phyloP scores from a whole-genome alignment of 129 eudicot species.

The Escallonia herrerae region DNA sequence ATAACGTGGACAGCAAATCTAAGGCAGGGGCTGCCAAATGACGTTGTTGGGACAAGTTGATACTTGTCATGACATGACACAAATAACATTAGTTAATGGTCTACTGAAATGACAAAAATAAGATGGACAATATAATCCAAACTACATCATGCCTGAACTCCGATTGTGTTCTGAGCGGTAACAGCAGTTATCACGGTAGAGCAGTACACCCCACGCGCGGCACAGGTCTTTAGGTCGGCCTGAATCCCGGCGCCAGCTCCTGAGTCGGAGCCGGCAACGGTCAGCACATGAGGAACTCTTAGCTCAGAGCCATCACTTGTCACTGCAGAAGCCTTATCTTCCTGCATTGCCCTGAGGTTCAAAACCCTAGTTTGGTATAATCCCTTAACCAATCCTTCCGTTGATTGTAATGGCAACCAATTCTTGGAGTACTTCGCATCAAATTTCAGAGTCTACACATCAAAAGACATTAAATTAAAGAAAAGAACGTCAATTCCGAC shows the following conservation, averaged over 20 bases:
- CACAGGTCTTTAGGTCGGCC: conserved; percentile 88
- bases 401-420: conserved; percentile 15
- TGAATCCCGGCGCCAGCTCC: conserved; percentile 98
- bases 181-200: conserved; percentile 92
- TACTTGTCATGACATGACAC: too few relatives aligned
- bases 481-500: too few relatives aligned
- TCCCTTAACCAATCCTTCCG: conserved; percentile 19
- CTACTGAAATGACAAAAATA: too few relatives aligned
- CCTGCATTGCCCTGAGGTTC: conserved; percentile 49
- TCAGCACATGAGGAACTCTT: conserved; percentile 66
- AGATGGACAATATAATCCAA: not conserved
- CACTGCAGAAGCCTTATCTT: conserved; percentile 17
- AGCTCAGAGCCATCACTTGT: conserved; percentile 17
- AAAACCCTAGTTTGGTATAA: conserved; percentile 23
- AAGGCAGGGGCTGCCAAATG: too few relatives aligned
- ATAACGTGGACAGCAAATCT: too few relatives aligned
- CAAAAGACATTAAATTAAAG: too few relatives aligned
- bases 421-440: conserved; percentile 11
- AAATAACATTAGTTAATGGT: too few relatives aligned
- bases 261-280: conserved; percentile 97
- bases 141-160: conserved; percentile 59
- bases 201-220: conserved; percentile 90
- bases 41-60: too few relatives aligned
- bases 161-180: conserved; percentile 92
- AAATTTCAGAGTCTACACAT: not conserved